A percentile compares a stretch with the other conserved stretches of the same genome.
Conservation (phyloP, 2,329 filamentous ascomycete species). For the Esteya vermicola region DNA sequence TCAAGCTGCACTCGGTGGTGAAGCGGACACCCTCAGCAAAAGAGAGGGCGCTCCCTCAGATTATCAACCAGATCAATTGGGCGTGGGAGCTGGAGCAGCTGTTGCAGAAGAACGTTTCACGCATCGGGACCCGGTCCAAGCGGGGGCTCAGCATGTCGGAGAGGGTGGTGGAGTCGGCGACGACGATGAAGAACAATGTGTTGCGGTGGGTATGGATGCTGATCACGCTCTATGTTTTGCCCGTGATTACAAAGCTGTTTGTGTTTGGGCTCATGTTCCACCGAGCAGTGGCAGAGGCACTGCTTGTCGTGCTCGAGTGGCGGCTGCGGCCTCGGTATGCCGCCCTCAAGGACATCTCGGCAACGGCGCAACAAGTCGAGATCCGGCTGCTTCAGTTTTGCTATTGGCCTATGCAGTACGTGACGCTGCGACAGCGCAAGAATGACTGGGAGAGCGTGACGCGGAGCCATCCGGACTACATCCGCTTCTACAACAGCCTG, state of each 20-base stretch:
- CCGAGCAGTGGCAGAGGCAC: constrained; percentile 63
- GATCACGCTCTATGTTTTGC: constrained; percentile 63
- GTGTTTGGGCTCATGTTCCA: constrained; percentile 68
- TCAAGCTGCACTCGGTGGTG: constrained; percentile 76
- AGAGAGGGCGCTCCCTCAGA: constrained; percentile 64
- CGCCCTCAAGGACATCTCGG: constrained; percentile 88
- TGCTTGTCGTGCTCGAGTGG: constrained; percentile 75
- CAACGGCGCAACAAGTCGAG: constrained; percentile 92
- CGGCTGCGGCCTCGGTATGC: constrained; percentile 62
- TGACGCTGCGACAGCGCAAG: constrained; percentile 77
- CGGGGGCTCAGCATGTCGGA: constrained; percentile 86
- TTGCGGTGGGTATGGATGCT: constrained; percentile 55
- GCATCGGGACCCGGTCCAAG: constrained; percentile 68
- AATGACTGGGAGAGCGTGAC: constrained; percentile 93
- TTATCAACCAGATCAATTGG: constrained; percentile 93
- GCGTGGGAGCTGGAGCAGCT: constrained; percentile 77
- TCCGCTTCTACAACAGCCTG: constrained; percentile 95
- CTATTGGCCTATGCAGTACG: constrained; percentile 96
- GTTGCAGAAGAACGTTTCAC: constrained; percentile 77
- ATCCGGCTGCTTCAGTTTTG: constrained; percentile 96
- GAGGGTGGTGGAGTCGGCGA: constrained; percentile 84
- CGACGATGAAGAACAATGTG: constrained; percentile 66
- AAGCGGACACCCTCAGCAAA: constrained; percentile 65
- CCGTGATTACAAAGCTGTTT: constrained; percentile 57
- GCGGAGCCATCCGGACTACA: constrained; percentile 91